Conservation (phyloP, 495 filamentous ascomycete genomes). For the Penicillium ucsense region DNA sequence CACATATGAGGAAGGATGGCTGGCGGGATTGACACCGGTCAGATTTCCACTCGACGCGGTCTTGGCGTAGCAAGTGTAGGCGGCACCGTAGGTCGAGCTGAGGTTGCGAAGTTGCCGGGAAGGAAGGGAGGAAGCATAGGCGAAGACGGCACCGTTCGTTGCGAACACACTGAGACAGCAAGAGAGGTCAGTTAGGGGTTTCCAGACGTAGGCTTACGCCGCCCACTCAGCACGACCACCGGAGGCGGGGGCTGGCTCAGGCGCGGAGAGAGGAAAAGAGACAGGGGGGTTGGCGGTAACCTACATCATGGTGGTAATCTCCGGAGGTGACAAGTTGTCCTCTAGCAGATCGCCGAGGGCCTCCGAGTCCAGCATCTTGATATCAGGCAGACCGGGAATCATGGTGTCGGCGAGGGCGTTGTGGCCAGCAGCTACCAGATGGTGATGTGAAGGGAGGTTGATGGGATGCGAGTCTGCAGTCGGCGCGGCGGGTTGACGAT, state of each 20-base stretch:
- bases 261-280: background rate
- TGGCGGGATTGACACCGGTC: constrained; percentile 38
- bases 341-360: constrained; percentile 37
- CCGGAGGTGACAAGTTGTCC: constrained; percentile 38
- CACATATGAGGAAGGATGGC: constrained; percentile 39
- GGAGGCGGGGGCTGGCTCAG: background rate
- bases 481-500: background rate
- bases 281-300: background rate
- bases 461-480: no score
- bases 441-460: no score
- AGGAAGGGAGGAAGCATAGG: constrained; percentile 33
- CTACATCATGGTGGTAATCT: constrained; percentile 40
- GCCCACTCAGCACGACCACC: background rate
- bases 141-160: constrained; percentile 40
- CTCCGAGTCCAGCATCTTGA: constrained; percentile 41
- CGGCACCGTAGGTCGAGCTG: constrained; percentile 39
- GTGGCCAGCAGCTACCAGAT: background rate
- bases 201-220: no score
- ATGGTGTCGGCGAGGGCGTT: constrained; percentile 23
- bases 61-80: constrained; percentile 40
- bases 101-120: constrained; percentile 36
- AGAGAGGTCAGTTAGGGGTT: background rate
- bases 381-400: constrained; percentile 40
- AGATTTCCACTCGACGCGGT: constrained; percentile 37
- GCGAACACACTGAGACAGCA: constrained; percentile 22